Evolutionary conservation across 371 early-diverging fungal genomes (phyloP).

Genomic region (Mortierella sp.): DNA sequence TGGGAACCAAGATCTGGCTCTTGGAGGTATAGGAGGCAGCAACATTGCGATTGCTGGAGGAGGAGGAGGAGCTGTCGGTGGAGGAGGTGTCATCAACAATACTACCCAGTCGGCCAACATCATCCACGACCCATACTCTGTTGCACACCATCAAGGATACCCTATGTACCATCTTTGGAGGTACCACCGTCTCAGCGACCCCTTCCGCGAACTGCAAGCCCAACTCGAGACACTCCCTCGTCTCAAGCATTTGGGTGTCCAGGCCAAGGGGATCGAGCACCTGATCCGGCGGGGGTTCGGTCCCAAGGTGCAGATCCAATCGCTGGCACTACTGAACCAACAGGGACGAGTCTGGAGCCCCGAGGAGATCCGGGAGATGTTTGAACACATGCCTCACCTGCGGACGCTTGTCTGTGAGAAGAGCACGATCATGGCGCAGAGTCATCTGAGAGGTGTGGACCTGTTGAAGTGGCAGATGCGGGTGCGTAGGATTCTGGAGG

Average conservation of each 20-base stretch:
- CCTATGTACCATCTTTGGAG: constrained; percentile 51
- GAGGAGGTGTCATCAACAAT: background rate
- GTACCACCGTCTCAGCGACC: constrained; percentile 36
- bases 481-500: constrained; percentile 19
- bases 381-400: constrained; percentile 32
- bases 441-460: background rate
- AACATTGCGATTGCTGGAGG: background rate
- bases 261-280: constrained; percentile 49
- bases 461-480: constrained; percentile 15
- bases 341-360: constrained; percentile 40
- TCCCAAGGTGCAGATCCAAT: constrained; percentile 30
- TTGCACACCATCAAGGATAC: constrained; percentile 45
- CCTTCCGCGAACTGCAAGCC: constrained; percentile 31
- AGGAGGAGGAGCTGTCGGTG: background rate
- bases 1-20: background rate
- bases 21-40: no score
- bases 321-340: constrained; percentile 39
- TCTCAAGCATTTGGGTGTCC: constrained; percentile 35
- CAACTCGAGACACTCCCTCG: constrained; percentile 43
- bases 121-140: constrained; percentile 33
- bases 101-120: constrained; percentile 11
- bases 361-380: constrained; percentile 30
- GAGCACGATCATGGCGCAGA: constrained; percentile 29
- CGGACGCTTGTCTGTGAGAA: constrained; percentile 36
- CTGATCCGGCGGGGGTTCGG: constrained; percentile 40